Base-by-base conservation (phyloP, 2,329 filamentous ascomycete species). In the Sclerotinia glacialis region DNA sequence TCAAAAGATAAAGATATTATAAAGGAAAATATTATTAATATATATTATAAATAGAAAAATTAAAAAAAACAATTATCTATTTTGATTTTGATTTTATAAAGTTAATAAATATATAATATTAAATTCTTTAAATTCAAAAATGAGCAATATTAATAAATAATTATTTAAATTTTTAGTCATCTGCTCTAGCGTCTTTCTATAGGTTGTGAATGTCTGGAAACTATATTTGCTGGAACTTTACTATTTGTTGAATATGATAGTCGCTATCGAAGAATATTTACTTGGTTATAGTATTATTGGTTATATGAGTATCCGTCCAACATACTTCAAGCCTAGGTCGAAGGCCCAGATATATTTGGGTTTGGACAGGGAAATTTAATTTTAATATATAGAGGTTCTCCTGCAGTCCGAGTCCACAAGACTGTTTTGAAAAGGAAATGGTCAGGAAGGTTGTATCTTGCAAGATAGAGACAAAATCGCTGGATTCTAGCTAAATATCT, bases 351-450 rank as follows among this genome's bases (percentile, higher is more conserved):
- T 53, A 8, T 53, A 31, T 31, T 26, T 53, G 4, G 16, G n/a
- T 44, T 12, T 44, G 7, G 42, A 44, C 8, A 3, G 14, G 14
- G 42, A 16, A 44, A 44, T 16, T 6, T 44, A 12, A 9, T 44
- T 44, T 44, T 28, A 34, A 58, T 58, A 21, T 16, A 12, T 42
- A 34, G 28, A 58, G 54, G 54, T 58, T 58, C n/a, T 58, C n/a
- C 40, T 58, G 5, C 18, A 42, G 23, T 58, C 40, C 12, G 6
- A 40, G 42, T 58, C 12, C 12, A 44, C 9, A 14, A 58, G 26
- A 42, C 40, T n/a, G 31, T 58, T 40, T 58, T 58, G 54, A 26
- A 58, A 58, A 58, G n/a, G 54, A 58, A 34, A 58, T 58, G 31
- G 54, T 58, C 34, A 42, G 54, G 54, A 44, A 58, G 54, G 34